Percentiles rank a stretch among this genome's conserved stretches.
Evolutionary conservation across 306 rosid genomes (phyloP).

Genomic region (Trichosanthes truncata): DNA sequence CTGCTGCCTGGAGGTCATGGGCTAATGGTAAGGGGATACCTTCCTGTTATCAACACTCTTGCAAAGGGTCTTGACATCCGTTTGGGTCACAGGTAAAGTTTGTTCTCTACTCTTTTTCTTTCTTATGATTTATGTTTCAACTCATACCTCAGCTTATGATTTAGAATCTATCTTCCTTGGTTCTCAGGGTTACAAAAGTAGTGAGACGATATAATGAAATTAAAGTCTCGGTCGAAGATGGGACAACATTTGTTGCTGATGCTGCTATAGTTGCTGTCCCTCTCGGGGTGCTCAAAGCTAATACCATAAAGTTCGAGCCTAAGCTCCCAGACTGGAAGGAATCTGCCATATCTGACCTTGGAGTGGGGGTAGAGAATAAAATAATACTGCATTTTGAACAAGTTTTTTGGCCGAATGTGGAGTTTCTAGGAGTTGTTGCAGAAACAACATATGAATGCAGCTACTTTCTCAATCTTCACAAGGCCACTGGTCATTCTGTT

Average conservation of each 20-base stretch:
- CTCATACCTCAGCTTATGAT: conserved; percentile 5
- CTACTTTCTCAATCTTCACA: conserved; percentile 97
- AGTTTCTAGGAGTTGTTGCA: conserved; percentile 93
- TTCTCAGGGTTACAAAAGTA: conserved; percentile 71
- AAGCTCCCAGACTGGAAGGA: conserved; percentile 98
- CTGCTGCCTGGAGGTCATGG: conserved; percentile 99
- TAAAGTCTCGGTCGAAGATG: conserved; percentile 63
- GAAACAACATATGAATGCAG: conserved; percentile 95
- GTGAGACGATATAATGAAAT: conserved; percentile 67
- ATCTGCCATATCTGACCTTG: conserved; percentile 75
- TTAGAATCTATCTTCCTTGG: conserved; percentile 10
- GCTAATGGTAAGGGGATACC: conserved; percentile 92
- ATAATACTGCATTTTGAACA: conserved; percentile 78
- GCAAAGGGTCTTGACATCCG: conserved; percentile 96
- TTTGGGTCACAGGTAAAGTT: conserved; percentile 61
- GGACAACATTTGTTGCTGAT: conserved; percentile 77
- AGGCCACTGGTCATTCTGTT: conserved; percentile 83
- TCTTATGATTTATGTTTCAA: not conserved
- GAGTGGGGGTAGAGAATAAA: conserved; percentile 91
- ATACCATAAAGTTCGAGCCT: conserved; percentile 69
- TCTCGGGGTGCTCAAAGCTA: conserved; percentile 86
- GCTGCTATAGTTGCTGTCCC: conserved; percentile 83
- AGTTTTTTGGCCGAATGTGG: conserved; percentile 98
- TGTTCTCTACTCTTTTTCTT: not conserved
- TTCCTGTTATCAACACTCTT: conserved; percentile 84